phyloP scores from a whole-genome alignment of 352 stramenopile genomes.

The Phytophthora constricta region DNA sequence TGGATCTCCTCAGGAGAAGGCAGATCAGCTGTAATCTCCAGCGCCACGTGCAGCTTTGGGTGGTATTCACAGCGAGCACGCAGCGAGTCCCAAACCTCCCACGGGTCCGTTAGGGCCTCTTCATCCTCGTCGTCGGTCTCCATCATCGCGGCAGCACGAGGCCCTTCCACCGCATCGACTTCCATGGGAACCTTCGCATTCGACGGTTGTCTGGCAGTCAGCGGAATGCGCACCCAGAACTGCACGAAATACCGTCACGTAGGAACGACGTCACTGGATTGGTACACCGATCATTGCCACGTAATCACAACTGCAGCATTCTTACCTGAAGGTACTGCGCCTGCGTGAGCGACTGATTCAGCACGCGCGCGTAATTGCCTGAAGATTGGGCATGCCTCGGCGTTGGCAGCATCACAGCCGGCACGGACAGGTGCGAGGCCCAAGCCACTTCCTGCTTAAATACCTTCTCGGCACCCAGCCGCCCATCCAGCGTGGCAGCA shows the following conservation, averaged over 20 bases:
- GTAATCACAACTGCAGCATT: not conserved
- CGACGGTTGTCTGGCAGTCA: constrained; percentile 47
- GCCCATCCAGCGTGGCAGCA: constrained; percentile 37
- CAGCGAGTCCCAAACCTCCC: constrained; percentile 83
- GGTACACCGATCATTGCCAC: not conserved
- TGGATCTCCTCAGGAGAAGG: constrained; percentile 67
- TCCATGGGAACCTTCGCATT: constrained; percentile 22
- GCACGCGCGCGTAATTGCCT: constrained; percentile 86
- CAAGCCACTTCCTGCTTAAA: constrained; percentile 95
- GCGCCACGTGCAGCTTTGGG: constrained; percentile 77
- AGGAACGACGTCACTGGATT: too few relatives aligned
- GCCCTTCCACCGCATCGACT: constrained; percentile 21
- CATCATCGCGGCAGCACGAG: constrained; percentile 30
- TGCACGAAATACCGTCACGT: constrained; percentile 4
- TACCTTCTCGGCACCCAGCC: constrained; percentile 68
- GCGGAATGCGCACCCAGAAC: constrained; percentile 89
- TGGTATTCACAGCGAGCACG: constrained; percentile 87
- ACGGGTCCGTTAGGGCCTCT: constrained; percentile 52
- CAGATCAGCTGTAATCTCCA: constrained; percentile 89
- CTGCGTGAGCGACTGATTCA: constrained; percentile 83
- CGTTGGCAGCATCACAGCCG: constrained; percentile 93
- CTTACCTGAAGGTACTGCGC: constrained; percentile 76
- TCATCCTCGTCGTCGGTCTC: constrained; percentile 35
- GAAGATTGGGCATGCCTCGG: constrained; percentile 51
- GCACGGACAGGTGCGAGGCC: constrained; percentile 95